phyloP scores from a whole-genome alignment of 495 filamentous ascomycete genomes.

The Parathielavia hyrcaniae region DNA sequence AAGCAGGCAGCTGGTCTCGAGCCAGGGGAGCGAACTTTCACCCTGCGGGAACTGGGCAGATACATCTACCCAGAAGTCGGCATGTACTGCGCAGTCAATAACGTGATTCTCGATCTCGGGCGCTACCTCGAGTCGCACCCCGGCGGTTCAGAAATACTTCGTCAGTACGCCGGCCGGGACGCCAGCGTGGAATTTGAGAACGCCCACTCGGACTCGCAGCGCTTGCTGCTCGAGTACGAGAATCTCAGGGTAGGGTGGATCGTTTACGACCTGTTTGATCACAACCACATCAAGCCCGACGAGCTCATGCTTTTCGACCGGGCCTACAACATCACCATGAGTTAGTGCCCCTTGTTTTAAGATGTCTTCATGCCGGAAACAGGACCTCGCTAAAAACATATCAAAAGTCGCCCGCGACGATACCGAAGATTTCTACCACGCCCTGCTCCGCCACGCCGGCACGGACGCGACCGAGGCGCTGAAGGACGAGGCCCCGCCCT shows the following conservation, averaged over 20 bases:
- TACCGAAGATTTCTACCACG: background rate
- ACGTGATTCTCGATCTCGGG: background rate
- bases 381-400: background rate
- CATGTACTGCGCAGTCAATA: slow-evolving; percentile 13
- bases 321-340: background rate
- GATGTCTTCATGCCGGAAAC: background rate
- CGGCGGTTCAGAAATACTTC: slow-evolving; percentile 3
- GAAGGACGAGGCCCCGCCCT: background rate
- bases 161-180: slow-evolving; percentile 3
- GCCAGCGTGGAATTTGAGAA: background rate
- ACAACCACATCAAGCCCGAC: background rate
- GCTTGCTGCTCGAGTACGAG: background rate
- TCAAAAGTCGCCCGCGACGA: background rate
- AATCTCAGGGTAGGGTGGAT: slow-evolving; percentile 1
- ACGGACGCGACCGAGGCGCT: background rate
- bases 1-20: background rate
- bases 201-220: background rate
- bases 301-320: background rate
- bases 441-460: background rate
- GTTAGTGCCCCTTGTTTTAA: background rate
- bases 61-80: slow-evolving; percentile 7
- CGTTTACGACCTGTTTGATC: background rate
- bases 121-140: slow-evolving; percentile 12
- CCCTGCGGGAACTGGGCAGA: background rate
- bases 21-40: background rate